Conservation (phyloP, 805 yeast genomes). For the Barnettozyma wickerhamii region DNA sequence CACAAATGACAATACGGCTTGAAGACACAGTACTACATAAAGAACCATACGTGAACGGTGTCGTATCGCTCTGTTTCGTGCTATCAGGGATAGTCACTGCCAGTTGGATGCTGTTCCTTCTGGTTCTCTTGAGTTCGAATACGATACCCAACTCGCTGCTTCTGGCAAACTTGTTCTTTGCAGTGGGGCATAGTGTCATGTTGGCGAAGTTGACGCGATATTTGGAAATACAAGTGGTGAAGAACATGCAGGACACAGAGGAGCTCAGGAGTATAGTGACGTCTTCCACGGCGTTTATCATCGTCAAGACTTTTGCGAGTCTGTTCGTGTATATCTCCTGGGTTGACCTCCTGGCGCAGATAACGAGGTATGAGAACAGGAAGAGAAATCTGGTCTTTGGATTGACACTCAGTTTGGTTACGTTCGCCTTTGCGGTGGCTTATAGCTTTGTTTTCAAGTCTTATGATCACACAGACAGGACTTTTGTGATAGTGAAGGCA, state of each 20-base stretch:
- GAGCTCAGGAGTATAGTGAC: conserved; percentile 36
- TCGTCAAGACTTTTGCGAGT: conserved; percentile 38
- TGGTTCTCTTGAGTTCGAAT: conserved; percentile 51
- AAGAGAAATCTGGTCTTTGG: conserved; percentile 30
- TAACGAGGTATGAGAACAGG: conserved; percentile 29
- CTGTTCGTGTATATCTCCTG: conserved; percentile 49
- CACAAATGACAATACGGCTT: neutral
- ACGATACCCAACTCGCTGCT: conserved; percentile 55
- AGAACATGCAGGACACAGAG: conserved; percentile 49
- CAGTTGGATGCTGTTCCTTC: conserved; percentile 65
- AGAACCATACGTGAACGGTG: conserved; percentile 35
- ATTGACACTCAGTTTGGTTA: conserved; percentile 26
- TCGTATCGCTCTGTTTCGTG: conserved; percentile 45
- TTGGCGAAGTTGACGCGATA: conserved; percentile 42
- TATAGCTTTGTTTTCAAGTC: conserved; percentile 12
- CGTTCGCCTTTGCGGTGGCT: conserved; percentile 24
- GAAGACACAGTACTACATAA: conserved; percentile 14
- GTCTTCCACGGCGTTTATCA: conserved; percentile 32
- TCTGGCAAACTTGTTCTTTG: conserved; percentile 52
- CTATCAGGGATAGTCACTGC: conserved; percentile 52
- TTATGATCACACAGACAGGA: conserved; percentile 1
- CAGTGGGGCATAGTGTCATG: conserved; percentile 50
- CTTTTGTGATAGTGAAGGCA: conserved; percentile 20
- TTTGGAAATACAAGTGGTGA: conserved; percentile 45
- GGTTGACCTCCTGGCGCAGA: conserved; percentile 44